Evolutionary conservation across 345 rosid species (phyloP).

Genomic region (Mercurialis annua): DNA sequence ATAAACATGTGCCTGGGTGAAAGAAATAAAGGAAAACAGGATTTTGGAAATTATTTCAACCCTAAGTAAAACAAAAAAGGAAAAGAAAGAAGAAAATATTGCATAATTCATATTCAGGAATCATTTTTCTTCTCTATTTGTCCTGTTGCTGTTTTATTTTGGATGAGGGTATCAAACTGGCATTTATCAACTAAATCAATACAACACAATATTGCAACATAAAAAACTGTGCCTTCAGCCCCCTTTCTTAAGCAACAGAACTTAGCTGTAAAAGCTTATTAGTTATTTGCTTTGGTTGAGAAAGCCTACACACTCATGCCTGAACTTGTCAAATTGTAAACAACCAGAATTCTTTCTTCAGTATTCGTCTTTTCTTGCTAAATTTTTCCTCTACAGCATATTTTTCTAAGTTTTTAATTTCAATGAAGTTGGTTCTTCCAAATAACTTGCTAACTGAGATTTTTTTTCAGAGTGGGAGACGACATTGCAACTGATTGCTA

Average conservation of each 20-base stretch:
- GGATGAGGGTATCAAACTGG: neutral
- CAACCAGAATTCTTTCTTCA: neutral
- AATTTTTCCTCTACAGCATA: neutral
- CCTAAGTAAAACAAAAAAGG: too few relatives aligned
- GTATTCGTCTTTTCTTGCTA: neutral
- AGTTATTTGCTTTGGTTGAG: neutral
- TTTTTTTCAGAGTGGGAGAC: slow-evolving; percentile 78
- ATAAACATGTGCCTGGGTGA: neutral
- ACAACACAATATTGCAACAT: too few relatives aligned
- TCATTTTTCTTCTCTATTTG: neutral
- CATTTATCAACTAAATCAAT: too few relatives aligned
- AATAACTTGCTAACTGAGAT: neutral
- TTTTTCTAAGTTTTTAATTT: neutral
- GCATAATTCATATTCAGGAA: too few relatives aligned
- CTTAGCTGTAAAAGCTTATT: neutral
- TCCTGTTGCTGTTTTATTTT: neutral
- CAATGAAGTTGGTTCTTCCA: neutral
- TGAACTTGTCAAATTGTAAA: neutral
- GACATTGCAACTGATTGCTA: slow-evolving; percentile 73
- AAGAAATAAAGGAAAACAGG: too few relatives aligned
- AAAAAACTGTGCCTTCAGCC: too few relatives aligned
- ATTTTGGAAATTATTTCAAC: too few relatives aligned
- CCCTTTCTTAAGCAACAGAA: too few relatives aligned
- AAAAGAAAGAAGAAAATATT: too few relatives aligned
- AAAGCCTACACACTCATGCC: neutral